phyloP scores from a whole-genome alignment of 2,329 filamentous ascomycete genomes.

The Furcasterigmium furcatum region DNA sequence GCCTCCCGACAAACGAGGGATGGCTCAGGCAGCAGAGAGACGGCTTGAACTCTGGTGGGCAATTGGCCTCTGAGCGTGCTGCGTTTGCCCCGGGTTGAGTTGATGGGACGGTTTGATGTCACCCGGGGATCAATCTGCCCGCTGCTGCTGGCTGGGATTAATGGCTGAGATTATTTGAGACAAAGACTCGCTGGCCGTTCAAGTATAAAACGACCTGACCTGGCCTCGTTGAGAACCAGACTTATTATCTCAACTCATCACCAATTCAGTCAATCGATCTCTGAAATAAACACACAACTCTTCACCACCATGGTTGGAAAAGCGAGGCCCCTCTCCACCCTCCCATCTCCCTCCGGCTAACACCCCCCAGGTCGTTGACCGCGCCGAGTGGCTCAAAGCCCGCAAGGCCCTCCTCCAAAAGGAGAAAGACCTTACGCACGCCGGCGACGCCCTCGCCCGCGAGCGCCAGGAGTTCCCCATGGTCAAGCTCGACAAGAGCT shows the following conservation, averaged over 20 bases:
- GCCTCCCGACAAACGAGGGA: too few species aligned
- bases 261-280: not conserved
- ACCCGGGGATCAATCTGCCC: too few species aligned
- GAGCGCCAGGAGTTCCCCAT: slow-evolving; percentile 33
- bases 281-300: too few species aligned
- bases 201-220: not conserved
- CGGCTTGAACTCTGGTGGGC: not conserved
- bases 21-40: not conserved
- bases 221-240: not conserved
- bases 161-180: too few species aligned
- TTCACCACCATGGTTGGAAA: not conserved
- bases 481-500: slow-evolving; percentile 30
- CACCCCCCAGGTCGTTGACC: slow-evolving; percentile 22
- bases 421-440: slow-evolving; percentile 27
- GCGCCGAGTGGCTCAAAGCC: slow-evolving; percentile 28
- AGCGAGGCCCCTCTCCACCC: not conserved
- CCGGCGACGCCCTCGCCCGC: slow-evolving; percentile 21
- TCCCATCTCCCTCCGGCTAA: not conserved
- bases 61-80: too few species aligned
- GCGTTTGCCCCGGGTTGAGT: too few species aligned
- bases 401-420: slow-evolving; percentile 28
- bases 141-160: too few species aligned
- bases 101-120: too few species aligned
- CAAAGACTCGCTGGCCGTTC: too few species aligned
- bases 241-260: not conserved